Evolutionary conservation across 306 rosid species (phyloP), one percentile per base, ranked within the genome.

Genomic region (Sicyos baderoa): DNA sequence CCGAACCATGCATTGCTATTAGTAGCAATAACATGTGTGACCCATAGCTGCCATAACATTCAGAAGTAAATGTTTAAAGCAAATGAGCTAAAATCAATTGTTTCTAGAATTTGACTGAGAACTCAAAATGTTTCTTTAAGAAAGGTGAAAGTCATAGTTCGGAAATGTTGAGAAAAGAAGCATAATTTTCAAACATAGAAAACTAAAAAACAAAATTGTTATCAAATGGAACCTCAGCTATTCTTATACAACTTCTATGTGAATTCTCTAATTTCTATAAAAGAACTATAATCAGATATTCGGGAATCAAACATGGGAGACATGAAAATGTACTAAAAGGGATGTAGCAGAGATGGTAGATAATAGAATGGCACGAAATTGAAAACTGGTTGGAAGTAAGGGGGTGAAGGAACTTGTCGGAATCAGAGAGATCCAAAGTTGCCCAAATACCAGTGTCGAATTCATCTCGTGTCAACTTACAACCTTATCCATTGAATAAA

Each of bases 1-100:
- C 91, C 87, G 4, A 87, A 76, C 96, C 97, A 91, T 42, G 97
- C 91, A 44, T 76, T 40, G 76, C 96, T 82, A 42, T 89, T 82
- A 1, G 87, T 44, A 57, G 89, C 97, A 21, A 89, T 66, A 58
- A 84, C 79, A 22, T 88, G 96, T 47, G 91, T 84, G 3, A 91
- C 14, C 61, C 84, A 91, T 68, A 88, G 42, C 97, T 91, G 93
- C 76, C 56, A 83, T 58, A 6, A 35, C 6, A 7, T 37, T 37
- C 44, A 6, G 35, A 29, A 2, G 40, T 35, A 35, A 35, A 6
- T 35, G 40, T 35, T 37, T 6, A 37, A 35, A 35, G 40, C 40
- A 35, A 35, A 35, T 35, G 40, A 35, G 40, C 40, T 35, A 35
- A 6, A 35, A 35, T 35, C 40, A 35, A 37, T 44, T 44, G 49